A percentile compares a stretch with the other conserved stretches of the same genome.
Evolutionary conservation across 2,329 filamentous ascomycete genomes (phyloP).

Genomic region (Sclerotinia borealis): DNA sequence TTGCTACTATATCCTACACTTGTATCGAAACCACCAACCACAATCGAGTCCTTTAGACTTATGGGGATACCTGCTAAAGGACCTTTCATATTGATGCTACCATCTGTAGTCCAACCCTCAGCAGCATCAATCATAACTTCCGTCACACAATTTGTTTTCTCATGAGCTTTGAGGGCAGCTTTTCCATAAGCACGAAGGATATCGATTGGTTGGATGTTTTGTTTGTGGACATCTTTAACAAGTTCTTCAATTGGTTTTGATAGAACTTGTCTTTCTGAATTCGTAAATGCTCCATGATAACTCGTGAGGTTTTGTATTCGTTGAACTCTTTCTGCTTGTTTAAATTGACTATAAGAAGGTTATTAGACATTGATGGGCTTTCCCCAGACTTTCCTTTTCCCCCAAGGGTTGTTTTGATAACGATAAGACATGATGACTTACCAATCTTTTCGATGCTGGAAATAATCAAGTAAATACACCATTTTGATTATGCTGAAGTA

Average conservation of each 20-base stretch:
- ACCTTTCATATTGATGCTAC: constrained; percentile 64
- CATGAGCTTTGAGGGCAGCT: constrained; percentile 74
- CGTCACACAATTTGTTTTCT: constrained; percentile 83
- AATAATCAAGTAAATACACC: constrained; percentile 32
- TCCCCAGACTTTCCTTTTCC: not conserved
- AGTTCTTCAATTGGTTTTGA: constrained; percentile 70
- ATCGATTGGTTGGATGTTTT: constrained; percentile 57
- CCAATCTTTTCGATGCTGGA: constrained; percentile 32
- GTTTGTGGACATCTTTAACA: constrained; percentile 71
- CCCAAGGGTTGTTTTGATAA: not conserved
- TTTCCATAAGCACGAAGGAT: constrained; percentile 85
- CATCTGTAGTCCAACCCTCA: constrained; percentile 60
- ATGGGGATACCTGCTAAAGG: constrained; percentile 83
- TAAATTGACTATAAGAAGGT: constrained; percentile 54
- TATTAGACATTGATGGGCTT: constrained; percentile 28
- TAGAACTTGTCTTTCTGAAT: constrained; percentile 60
- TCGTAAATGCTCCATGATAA: constrained; percentile 62
- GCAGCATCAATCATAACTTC: constrained; percentile 77
- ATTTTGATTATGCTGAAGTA: constrained; percentile 19
- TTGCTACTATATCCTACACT: constrained; percentile 75
- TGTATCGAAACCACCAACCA: constrained; percentile 77
- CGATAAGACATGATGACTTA: constrained; percentile 17
- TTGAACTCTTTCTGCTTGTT: constrained; percentile 67
- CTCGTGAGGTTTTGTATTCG: constrained; percentile 61
- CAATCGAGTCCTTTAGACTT: constrained; percentile 74